Base-by-base conservation (phyloP, 73 alveolate species). In the Urostyla sp. region DNA sequence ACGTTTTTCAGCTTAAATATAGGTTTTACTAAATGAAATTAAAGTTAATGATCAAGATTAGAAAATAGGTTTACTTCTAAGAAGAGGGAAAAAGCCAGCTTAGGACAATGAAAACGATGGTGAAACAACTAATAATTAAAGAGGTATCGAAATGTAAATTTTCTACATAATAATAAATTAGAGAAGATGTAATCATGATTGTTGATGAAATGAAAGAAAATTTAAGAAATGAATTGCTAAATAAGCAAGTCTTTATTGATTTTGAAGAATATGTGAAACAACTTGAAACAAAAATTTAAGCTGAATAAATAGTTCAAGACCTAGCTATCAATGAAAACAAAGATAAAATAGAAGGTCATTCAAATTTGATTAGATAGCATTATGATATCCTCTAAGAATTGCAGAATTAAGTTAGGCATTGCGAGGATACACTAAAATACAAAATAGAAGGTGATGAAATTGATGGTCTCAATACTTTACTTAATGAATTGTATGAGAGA, bases 381-480 rank as follows among this genome's bases (percentile, higher is more conserved):
- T 63, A 46, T 16, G 79, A 63, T 40, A 43, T 63, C 28, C 37
- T 63, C 7, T 43, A 57, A 24, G 79, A 63, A 43, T 32, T 63
- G 3, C 23, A 63, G 21, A 63, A 63, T 63, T 2, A 63, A 1
- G 1, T 63, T 18, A 63, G 79, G 27, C 37, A 46, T 21, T 18
- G 37, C 4, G 13, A 24, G 2, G 79, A 63, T 38, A 5, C 18
- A n/a, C 61, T 63, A 3, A 63, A 63, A 28, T 24, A 63, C 16
- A 63, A 63, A 63, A 60, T 63, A 40, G 79, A 63, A 26, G 79
- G 79, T 0, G 79, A 63, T 3, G 79, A 63, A 43, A 63, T 63
- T 1, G 79, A 63, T 24, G 44, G 79, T 26, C 37, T 63, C 50
- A 63, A 21, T 34, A 34, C 53, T 28, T 40, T 63, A 43, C 50